Percentiles rank a stretch among this genome's conserved stretches.
Conservation (phyloP, 768 basidiomycete genomes). For the Suillus decipiens region DNA sequence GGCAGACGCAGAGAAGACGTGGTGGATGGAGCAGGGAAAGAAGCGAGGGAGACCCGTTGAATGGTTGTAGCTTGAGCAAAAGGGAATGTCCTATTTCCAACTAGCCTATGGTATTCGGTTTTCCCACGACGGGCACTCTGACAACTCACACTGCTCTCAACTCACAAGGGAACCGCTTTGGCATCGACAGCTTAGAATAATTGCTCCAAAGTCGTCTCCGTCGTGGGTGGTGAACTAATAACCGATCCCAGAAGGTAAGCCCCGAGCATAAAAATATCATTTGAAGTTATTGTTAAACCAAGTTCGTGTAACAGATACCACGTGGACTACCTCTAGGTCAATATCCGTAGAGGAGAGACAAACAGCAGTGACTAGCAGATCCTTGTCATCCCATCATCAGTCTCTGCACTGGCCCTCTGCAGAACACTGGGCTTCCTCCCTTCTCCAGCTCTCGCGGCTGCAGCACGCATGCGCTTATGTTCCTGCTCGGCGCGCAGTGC, state of each 20-base stretch:
- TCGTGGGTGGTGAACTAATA: neutral
- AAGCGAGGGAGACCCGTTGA: conserved; percentile 17
- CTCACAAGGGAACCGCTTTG: too few species aligned
- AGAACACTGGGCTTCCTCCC: conserved; percentile 32
- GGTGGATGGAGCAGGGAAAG: conserved; percentile 17
- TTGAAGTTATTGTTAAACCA: neutral
- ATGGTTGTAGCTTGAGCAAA: conserved; percentile 12
- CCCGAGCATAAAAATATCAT: neutral
- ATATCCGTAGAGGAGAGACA: neutral
- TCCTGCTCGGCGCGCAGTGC: conserved; percentile 28
- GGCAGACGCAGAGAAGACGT: conserved; percentile 2
- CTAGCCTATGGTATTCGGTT: neutral
- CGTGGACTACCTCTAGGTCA: neutral
- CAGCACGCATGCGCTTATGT: conserved; percentile 19
- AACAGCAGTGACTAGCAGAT: neutral
- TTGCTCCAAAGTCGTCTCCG: neutral
- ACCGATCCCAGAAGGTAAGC: neutral
- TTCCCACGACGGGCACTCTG: conserved; percentile 21
- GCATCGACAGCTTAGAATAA: conserved; percentile 1
- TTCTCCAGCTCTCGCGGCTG: conserved; percentile 11
- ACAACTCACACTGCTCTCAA: too few species aligned
- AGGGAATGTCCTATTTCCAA: conserved; percentile 25
- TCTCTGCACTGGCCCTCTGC: conserved; percentile 3
- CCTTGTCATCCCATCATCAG: neutral
- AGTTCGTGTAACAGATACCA: neutral